Conservation (phyloP, 805 yeast species). For the Metschnikowia kunwiensis region DNA sequence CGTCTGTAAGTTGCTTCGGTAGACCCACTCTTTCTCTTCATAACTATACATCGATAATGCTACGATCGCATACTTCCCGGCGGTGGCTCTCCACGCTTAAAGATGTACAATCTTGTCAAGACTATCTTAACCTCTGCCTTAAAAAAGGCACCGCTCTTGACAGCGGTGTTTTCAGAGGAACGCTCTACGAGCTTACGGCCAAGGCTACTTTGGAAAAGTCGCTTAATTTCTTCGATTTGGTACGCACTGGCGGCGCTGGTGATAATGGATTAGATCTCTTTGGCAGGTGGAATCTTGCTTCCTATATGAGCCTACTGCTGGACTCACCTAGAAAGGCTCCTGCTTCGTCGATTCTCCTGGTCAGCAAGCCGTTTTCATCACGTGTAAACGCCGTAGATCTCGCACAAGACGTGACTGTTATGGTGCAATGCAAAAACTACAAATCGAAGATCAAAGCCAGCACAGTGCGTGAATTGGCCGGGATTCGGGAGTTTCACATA, state of each 20-base stretch:
- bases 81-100: slow-evolving; percentile 4
- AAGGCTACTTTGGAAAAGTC: slow-evolving; percentile 36
- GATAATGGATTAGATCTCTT: slow-evolving; percentile 57
- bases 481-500: slow-evolving; percentile 44
- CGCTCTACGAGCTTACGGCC: slow-evolving; percentile 50
- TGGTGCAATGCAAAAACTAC: slow-evolving; percentile 57
- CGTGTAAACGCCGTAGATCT: slow-evolving; percentile 13
- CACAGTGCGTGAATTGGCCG: slow-evolving; percentile 51
- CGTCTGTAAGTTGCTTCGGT: not conserved
- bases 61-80: not conserved
- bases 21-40: not conserved
- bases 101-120: slow-evolving; percentile 23
- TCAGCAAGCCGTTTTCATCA: slow-evolving; percentile 3
- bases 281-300: slow-evolving; percentile 47
- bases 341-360: slow-evolving; percentile 9
- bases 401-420: slow-evolving; percentile 33
- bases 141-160: slow-evolving; percentile 19
- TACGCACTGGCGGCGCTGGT: slow-evolving; percentile 52
- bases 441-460: slow-evolving; percentile 43
- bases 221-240: slow-evolving; percentile 36
- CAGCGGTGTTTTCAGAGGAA: slow-evolving; percentile 52
- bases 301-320: not conserved
- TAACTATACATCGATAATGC: too few relatives aligned
- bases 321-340: not conserved
- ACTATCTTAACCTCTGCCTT: slow-evolving; percentile 31